Evolutionary conservation across 352 stramenopile genomes (phyloP).

Genomic region (Phytophthora fragariae): DNA sequence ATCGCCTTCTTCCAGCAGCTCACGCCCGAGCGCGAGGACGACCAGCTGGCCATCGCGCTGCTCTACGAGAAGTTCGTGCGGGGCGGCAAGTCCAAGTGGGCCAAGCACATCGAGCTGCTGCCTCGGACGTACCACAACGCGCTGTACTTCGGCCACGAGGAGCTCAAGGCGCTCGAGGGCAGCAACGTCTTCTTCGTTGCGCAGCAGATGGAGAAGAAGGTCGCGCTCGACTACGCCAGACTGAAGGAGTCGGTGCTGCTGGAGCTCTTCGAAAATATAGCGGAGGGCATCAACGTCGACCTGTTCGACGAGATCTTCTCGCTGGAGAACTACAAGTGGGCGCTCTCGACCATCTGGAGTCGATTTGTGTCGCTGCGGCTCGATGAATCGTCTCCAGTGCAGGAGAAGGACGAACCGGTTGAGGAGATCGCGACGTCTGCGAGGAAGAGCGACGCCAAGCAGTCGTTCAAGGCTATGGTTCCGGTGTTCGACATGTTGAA

Average conservation of each 20-base stretch:
- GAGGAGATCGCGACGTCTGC: constrained; percentile 5
- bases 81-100: constrained; percentile 59
- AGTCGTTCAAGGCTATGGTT: constrained; percentile 80
- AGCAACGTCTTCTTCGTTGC: constrained; percentile 77
- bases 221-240: constrained; percentile 54
- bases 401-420: constrained; percentile 25
- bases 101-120: constrained; percentile 69
- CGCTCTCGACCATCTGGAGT: constrained; percentile 88
- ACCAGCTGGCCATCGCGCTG: constrained; percentile 71
- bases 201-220: constrained; percentile 67
- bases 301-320: constrained; percentile 60
- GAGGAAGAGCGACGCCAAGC: constrained; percentile 20
- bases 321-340: constrained; percentile 82
- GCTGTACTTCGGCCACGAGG: constrained; percentile 63
- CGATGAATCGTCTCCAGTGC: constrained; percentile 20
- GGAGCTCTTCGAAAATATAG: constrained; percentile 59
- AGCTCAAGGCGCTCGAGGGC: constrained; percentile 52
- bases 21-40: constrained; percentile 60
- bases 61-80: constrained; percentile 75
- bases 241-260: constrained; percentile 52
- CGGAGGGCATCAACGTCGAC: constrained; percentile 33
- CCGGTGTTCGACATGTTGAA: constrained; percentile 91
- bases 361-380: constrained; percentile 79
- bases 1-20: constrained; percentile 64
- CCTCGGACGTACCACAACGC: constrained; percentile 73